These are phyloP conservation scores for Ceratocystis albifundus DNA, from an alignment of 2,329 filamentous ascomycete genomes.

Conservation along the genomic window DNA sequence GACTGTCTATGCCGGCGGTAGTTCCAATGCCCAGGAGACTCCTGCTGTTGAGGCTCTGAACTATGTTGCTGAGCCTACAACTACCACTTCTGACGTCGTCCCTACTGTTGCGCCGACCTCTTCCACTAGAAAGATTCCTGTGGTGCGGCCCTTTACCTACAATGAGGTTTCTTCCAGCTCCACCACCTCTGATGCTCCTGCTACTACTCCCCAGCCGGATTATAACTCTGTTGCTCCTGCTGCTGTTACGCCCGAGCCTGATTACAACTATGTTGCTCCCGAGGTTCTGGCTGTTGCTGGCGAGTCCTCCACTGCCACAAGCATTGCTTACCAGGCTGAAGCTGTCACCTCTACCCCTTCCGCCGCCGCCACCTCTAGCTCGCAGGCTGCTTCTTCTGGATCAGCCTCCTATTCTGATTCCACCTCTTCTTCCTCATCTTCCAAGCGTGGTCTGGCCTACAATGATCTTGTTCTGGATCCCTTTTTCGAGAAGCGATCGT, in stretches of 20 bases:
- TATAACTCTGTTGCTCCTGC: background rate
- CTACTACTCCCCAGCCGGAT: background rate
- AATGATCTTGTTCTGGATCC: conserved; percentile 45
- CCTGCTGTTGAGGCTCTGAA: background rate
- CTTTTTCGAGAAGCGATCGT: conserved; percentile 35
- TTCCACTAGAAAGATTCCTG: conserved; percentile 4
- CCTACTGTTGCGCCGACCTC: conserved; percentile 13
- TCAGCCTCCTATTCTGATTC: conserved; percentile 21
- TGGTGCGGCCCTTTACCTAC: background rate
- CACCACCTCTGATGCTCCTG: background rate
- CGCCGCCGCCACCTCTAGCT: conserved; percentile 20
- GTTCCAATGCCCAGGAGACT: conserved; percentile 15
- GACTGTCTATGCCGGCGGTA: conserved; percentile 27
- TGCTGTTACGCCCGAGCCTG: background rate
- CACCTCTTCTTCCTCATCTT: conserved; percentile 24
- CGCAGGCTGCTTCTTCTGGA: conserved; percentile 23
- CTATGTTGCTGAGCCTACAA: background rate
- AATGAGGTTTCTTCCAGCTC: background rate
- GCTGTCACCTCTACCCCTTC: conserved; percentile 22
- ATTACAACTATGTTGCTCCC: background rate
- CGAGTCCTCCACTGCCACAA: conserved; percentile 24
- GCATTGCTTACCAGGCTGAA: conserved; percentile 21
- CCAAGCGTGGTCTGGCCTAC: conserved; percentile 59
- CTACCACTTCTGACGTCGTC: conserved; percentile 7
- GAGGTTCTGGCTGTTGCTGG: conserved; percentile 21